A percentile compares a stretch with the other conserved stretches of the same genome.
Conservation (phyloP, 306 rosid genomes). For the Malus sylvestris region DNA sequence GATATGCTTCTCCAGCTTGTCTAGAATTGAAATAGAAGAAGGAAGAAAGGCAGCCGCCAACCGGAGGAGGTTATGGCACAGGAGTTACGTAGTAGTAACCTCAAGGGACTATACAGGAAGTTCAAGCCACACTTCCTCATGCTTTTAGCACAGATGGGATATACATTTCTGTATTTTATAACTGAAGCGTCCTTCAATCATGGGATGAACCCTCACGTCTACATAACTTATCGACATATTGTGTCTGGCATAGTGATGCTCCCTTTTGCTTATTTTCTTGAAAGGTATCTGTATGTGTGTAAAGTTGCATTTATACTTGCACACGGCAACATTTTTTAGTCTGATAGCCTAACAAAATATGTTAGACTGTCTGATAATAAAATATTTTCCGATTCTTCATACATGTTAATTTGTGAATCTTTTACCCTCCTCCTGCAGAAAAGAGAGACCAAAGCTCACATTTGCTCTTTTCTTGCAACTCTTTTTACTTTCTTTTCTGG, state of each 20-base stretch:
- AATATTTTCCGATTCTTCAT: too few relatives aligned
- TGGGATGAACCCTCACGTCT: conserved; percentile 85
- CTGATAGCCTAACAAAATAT: background rate
- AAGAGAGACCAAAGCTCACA: conserved; percentile 60
- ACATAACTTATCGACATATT: conserved; percentile 67
- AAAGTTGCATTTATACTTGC: background rate
- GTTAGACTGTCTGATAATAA: background rate
- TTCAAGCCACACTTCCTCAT: conserved; percentile 71
- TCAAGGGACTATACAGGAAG: conserved; percentile 20
- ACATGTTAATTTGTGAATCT: background rate
- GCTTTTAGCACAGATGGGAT: conserved; percentile 43
- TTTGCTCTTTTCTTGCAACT: conserved; percentile 50
- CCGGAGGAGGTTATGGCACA: conserved; percentile 20
- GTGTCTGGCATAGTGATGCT: conserved; percentile 40
- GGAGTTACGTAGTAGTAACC: background rate
- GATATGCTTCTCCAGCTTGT: conserved; percentile 17
- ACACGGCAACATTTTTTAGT: background rate
- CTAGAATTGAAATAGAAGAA: conserved; percentile 5
- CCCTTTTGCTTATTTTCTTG: conserved; percentile 77
- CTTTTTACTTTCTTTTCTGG: conserved; percentile 68
- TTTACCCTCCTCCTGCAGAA: conserved; percentile 30
- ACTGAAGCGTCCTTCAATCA: conserved; percentile 78
- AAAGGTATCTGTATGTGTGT: conserved; percentile 36
- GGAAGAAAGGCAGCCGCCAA: background rate
- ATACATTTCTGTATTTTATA: conserved; percentile 52